Evolutionary conservation across 768 basidiomycete genomes (phyloP).

Genomic region (Boletus reticuloceps): DNA sequence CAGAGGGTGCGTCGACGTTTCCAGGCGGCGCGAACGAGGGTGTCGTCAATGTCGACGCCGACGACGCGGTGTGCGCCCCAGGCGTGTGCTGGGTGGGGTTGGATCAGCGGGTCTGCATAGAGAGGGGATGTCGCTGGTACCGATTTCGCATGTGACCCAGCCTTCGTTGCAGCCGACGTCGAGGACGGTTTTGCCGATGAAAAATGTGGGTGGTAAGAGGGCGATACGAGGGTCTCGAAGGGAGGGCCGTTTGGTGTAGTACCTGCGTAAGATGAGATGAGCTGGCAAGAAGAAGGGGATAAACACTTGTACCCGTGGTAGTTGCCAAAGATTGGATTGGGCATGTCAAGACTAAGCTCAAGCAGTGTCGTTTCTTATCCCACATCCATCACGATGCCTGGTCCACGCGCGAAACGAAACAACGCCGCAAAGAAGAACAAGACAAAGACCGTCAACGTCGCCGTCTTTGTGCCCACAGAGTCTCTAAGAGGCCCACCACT

Average conservation of each 20-base stretch:
- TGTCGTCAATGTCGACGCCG: slow-evolving; percentile 84
- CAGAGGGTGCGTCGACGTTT: slow-evolving; percentile 64
- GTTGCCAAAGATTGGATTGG: slow-evolving; percentile 53
- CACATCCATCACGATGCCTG: slow-evolving; percentile 17
- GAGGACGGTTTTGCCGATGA: slow-evolving; percentile 58
- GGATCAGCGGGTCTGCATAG: not conserved
- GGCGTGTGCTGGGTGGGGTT: slow-evolving; percentile 50
- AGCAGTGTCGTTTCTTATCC: not conserved
- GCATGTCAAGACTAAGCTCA: slow-evolving; percentile 1
- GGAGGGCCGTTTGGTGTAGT: slow-evolving; percentile 72
- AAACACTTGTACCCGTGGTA: slow-evolving; percentile 56
- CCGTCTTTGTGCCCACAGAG: not conserved
- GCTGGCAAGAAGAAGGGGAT: too few species aligned
- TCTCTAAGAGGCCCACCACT: not conserved
- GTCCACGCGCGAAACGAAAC: slow-evolving; percentile 23
- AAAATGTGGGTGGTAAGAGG: slow-evolving; percentile 52
- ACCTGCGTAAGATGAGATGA: slow-evolving; percentile 37
- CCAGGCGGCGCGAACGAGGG: slow-evolving; percentile 75
- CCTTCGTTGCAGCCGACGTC: slow-evolving; percentile 91
- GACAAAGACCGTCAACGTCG: slow-evolving; percentile 5
- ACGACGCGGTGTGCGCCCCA: slow-evolving; percentile 63
- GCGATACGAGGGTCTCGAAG: slow-evolving; percentile 62
- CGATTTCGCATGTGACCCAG: slow-evolving; percentile 83
- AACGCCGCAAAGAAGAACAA: slow-evolving; percentile 18
- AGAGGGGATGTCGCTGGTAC: slow-evolving; percentile 21